Evolutionary conservation across 495 filamentous ascomycete genomes (phyloP).

Genomic region (Talaromyces wortmannii): DNA sequence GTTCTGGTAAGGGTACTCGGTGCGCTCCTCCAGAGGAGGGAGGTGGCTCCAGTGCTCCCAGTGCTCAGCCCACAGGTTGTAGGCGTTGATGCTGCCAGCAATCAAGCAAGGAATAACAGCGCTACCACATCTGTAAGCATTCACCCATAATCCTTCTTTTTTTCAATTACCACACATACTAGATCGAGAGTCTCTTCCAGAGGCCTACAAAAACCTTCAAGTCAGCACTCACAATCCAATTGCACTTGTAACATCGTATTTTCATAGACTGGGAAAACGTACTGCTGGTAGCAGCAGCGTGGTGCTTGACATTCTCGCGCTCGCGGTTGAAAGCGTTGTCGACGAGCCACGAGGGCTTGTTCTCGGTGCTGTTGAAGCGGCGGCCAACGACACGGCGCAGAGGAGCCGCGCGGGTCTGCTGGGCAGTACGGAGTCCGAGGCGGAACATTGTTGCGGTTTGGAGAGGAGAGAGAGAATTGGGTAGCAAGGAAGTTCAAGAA

Average conservation of each 20-base stretch:
- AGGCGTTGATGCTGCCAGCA: constrained; percentile 69
- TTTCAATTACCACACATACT: constrained; percentile 48
- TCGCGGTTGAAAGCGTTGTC: constrained; percentile 89
- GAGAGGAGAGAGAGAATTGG: constrained; percentile 51
- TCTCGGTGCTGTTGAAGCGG: constrained; percentile 56
- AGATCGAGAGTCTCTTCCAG: constrained; percentile 91
- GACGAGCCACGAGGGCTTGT: constrained; percentile 39
- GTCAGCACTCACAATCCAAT: constrained; percentile 18
- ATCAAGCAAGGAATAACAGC: constrained; percentile 62
- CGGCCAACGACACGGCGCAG: constrained; percentile 56
- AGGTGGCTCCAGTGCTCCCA: constrained; percentile 91
- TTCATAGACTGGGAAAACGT: constrained; percentile 18
- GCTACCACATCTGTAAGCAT: constrained; percentile 31
- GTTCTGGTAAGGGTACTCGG: constrained; percentile 92
- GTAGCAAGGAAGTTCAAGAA: not conserved
- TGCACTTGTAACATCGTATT: not conserved
- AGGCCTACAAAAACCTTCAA: constrained; percentile 53
- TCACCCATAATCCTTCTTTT: not conserved
- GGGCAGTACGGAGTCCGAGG: constrained; percentile 49
- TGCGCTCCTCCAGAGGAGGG: constrained; percentile 78
- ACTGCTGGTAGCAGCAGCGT: constrained; percentile 77
- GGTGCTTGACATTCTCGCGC: constrained; percentile 74
- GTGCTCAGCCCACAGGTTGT: constrained; percentile 85
- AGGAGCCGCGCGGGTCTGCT: constrained; percentile 46
- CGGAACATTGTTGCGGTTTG: constrained; percentile 40